phyloP scores from a whole-genome alignment of 2,329 filamentous ascomycete species.

The Arthrobotrys musiformis region DNA sequence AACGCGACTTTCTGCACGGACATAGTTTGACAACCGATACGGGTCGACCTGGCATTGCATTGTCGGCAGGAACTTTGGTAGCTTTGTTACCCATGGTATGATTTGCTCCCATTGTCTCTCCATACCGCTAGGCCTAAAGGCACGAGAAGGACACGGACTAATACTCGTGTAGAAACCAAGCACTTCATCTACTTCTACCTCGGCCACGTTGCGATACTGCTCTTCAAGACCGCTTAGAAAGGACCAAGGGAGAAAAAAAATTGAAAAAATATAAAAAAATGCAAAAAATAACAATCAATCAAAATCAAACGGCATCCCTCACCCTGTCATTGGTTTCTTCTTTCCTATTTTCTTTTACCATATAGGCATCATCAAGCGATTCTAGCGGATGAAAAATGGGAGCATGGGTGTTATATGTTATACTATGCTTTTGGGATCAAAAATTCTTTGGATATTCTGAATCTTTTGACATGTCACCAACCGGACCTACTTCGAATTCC shows the following conservation, averaged over 20 bases:
- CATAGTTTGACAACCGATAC: slow-evolving; percentile 93
- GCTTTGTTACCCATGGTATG: slow-evolving; percentile 96
- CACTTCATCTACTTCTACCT: slow-evolving; percentile 99
- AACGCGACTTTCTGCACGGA: slow-evolving; percentile 59
- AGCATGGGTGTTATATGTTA: slow-evolving; percentile 56
- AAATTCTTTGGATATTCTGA: slow-evolving; percentile 45
- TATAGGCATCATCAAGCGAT: slow-evolving; percentile 52
- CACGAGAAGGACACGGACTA: not conserved
- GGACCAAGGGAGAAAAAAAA: not conserved
- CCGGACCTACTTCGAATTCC: not conserved
- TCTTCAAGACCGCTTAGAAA: slow-evolving; percentile 82
- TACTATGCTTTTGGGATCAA: slow-evolving; percentile 55
- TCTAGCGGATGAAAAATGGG: slow-evolving; percentile 55
- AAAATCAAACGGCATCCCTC: not conserved
- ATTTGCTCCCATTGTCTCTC: not conserved
- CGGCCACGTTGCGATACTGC: slow-evolving; percentile 94
- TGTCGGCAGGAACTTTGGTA: slow-evolving; percentile 97
- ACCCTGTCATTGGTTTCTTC: not conserved
- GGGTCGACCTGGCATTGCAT: slow-evolving; percentile 99
- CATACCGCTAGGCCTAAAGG: no score
- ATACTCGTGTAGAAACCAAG: slow-evolving; percentile 72
- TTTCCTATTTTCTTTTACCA: slow-evolving; percentile 49
- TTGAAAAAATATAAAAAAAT: no score
- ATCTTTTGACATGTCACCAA: slow-evolving; percentile 9
- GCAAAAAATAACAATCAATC: not conserved